Evolutionary conservation across 805 yeast species (phyloP), one percentile per base, ranked within the genome.

Genomic region (Starmerella etchellsii): DNA sequence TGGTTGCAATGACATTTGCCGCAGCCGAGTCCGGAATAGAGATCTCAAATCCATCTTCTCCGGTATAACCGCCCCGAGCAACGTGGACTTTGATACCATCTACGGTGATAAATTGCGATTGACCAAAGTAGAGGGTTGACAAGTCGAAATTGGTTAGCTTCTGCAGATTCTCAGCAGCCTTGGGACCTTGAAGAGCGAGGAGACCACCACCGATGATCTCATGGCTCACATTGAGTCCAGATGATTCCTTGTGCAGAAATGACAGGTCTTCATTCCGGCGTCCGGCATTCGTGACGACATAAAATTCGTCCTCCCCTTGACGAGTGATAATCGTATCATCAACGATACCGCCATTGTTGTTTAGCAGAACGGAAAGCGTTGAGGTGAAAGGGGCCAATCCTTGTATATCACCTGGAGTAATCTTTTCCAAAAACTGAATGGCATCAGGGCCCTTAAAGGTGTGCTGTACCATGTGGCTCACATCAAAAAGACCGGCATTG

Each of bases 51-150:
- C 98, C 98, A 59, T 91, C 98, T 63, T 91, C 98, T 16, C 98
- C 98, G 6, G 98, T 91, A 66, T 91, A 91, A 2, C 98, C 98
- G 20, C 94, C 82, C 61, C 98, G 77, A 3, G 95, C 81, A n/a
- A 85, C 70, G 56, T 85, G 94, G 39, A 80, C 67, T 37, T 67
- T 64, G 23, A 37, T 54, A 16, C 37, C 33, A 9, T 31, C 34
- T 10, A 37, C 63, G 61, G 27, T 56, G 62, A 72, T 61, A 53
- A 67, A 73, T 31, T 63, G 65, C 11, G 79, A 70, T 53, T 74
- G 70, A 39, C 97, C 97, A 59, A 91, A 91, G 47, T 70, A 73
- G 42, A 91, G 64, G 40, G 68, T 64, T 8, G 69, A 60, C 38
- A 91, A 67, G 51, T 78, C 73, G 29, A 64, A 66, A 21, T 64